Evolutionary conservation across 2,329 filamentous ascomycete species (phyloP).

Genomic region (Claviceps fusiformis): DNA sequence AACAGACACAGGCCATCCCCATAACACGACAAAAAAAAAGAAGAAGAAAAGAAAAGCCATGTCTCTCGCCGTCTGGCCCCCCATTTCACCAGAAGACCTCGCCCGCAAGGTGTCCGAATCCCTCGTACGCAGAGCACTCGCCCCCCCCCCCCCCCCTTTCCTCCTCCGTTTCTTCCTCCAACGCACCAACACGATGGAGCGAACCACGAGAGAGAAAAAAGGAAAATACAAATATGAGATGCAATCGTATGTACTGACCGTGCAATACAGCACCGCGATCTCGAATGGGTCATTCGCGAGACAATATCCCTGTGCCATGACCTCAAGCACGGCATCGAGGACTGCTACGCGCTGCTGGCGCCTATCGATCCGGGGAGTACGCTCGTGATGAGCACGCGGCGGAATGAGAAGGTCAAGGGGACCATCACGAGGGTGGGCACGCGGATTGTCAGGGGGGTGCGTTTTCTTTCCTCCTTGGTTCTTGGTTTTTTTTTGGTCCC

Average conservation of each 20-base stretch:
- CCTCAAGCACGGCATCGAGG: conserved; percentile 58
- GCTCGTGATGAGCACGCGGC: conserved; percentile 72
- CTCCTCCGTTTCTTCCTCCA: neutral
- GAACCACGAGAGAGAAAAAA: neutral
- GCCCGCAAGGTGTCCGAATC: conserved; percentile 34
- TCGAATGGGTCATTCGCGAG: conserved; percentile 40
- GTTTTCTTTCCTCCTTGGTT: conserved; percentile 17
- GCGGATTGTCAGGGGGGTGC: conserved; percentile 79
- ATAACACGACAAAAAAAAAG: neutral
- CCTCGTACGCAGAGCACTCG: conserved; percentile 34
- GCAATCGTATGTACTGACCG: neutral
- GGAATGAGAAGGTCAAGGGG: conserved; percentile 84
- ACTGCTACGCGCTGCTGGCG: conserved; percentile 77
- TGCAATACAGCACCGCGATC: conserved; percentile 30
- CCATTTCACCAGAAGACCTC: conserved; percentile 35
- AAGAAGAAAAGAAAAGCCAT: conserved; percentile 20
- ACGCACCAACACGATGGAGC: neutral
- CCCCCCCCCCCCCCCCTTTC: no score
- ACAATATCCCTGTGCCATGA: conserved; percentile 34
- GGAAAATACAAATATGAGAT: neutral
- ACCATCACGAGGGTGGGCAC: conserved; percentile 82
- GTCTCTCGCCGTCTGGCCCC: conserved; percentile 47
- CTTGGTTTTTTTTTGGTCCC: neutral
- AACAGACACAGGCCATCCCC: no score
- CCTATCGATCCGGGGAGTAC: conserved; percentile 78